Conservation (phyloP, 805 yeast genomes). For the Priceomyces melissophilus region DNA sequence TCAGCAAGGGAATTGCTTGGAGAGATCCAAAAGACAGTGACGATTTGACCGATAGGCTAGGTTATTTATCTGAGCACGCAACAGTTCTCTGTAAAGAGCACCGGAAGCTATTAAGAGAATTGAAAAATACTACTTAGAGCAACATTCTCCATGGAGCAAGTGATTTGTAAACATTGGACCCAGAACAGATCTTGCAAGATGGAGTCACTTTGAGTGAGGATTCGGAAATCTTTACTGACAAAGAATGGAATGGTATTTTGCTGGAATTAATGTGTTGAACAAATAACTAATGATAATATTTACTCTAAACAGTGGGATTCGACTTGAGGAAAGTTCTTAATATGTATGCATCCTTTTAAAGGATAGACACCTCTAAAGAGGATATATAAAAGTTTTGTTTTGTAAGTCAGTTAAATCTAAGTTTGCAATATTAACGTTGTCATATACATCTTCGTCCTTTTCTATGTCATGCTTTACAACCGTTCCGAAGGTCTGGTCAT, state of each 20-base stretch:
- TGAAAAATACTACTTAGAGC: slow-evolving; percentile 19
- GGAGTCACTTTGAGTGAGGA: background rate
- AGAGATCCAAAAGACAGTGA: slow-evolving; percentile 9
- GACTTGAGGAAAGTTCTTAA: background rate
- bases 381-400: slow-evolving; percentile 50
- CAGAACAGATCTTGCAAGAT: background rate
- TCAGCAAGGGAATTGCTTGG: slow-evolving; percentile 1
- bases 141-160: slow-evolving; percentile 7
- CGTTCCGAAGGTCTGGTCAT: slow-evolving; percentile 2
- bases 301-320: background rate
- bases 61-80: slow-evolving; percentile 22
- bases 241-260: background rate
- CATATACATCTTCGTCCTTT: slow-evolving; percentile 20
- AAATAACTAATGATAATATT: background rate
- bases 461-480: background rate
- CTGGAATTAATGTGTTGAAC: background rate
- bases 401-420: slow-evolving; percentile 49
- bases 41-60: slow-evolving; percentile 12
- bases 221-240: background rate
- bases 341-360: background rate
- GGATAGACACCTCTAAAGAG: slow-evolving; percentile 21
- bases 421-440: slow-evolving; percentile 19
- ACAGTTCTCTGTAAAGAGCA: slow-evolving; percentile 20
- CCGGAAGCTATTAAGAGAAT: slow-evolving; percentile 17
- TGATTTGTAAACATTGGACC: too few species aligned